phyloP scores from a whole-genome alignment of 306 rosid genomes.

The Sicyos edulis region DNA sequence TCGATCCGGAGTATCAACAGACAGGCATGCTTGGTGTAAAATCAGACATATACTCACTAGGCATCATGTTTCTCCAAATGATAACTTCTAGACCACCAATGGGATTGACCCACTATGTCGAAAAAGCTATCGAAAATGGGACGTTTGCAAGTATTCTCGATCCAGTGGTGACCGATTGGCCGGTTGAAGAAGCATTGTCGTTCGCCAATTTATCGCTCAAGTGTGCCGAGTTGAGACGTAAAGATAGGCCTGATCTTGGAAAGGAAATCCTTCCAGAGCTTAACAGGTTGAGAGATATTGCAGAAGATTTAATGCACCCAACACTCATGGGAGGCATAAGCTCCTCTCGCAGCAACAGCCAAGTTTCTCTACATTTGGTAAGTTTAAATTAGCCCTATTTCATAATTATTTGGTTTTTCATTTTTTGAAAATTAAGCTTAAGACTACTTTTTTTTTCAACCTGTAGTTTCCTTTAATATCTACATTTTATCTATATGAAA shows the following conservation, averaged over 20 bases:
- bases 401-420: too few relatives aligned
- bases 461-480: too few relatives aligned
- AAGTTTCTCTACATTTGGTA: slow-evolving; percentile 53
- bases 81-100: slow-evolving; percentile 76
- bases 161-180: slow-evolving; percentile 74
- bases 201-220: slow-evolving; percentile 60
- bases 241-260: slow-evolving; percentile 82
- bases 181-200: slow-evolving; percentile 47
- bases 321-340: slow-evolving; percentile 3
- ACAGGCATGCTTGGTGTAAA: slow-evolving; percentile 95
- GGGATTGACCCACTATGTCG: slow-evolving; percentile 82
- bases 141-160: slow-evolving; percentile 52
- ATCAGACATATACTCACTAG: slow-evolving; percentile 86
- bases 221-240: slow-evolving; percentile 72
- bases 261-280: slow-evolving; percentile 65
- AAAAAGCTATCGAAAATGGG: slow-evolving; percentile 58
- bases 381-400: slow-evolving; percentile 14
- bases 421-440: too few relatives aligned
- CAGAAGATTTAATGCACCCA: slow-evolving; percentile 33
- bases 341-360: slow-evolving; percentile 31
- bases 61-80: slow-evolving; percentile 69
- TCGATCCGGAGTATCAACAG: slow-evolving; percentile 95
- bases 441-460: too few relatives aligned
- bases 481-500: too few relatives aligned
- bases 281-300: slow-evolving; percentile 46